Conservation (phyloP, 1,139 yeast genomes). For the Scheffersomyces quercinus region DNA sequence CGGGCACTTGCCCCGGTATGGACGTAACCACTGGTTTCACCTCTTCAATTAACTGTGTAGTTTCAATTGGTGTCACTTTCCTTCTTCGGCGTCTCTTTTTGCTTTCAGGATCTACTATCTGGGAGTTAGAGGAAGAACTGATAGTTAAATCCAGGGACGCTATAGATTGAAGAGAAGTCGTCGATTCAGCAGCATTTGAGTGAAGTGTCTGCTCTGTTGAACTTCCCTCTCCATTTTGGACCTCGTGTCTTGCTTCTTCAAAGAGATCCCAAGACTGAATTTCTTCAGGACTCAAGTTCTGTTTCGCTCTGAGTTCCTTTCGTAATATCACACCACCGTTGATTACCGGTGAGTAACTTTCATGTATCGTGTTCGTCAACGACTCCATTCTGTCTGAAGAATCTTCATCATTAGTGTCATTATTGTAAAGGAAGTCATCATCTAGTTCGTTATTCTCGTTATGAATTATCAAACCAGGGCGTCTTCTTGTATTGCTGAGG, state of each 20-base stretch:
- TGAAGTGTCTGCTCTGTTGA: no score
- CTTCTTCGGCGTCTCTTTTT: slow-evolving; percentile 24
- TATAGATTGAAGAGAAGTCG: no score
- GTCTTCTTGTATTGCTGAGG: slow-evolving; percentile 4
- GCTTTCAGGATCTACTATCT: neutral
- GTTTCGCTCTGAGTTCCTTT: slow-evolving; percentile 33
- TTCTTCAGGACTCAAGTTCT: slow-evolving; percentile 38
- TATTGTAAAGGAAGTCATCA: slow-evolving; percentile 31
- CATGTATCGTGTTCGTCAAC: neutral
- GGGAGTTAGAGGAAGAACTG: neutral
- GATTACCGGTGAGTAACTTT: slow-evolving; percentile 19
- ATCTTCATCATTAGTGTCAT: slow-evolving; percentile 10
- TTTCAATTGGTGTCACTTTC: slow-evolving; percentile 17
- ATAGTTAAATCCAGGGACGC: neutral
- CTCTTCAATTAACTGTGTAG: no score
- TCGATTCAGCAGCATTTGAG: no score
- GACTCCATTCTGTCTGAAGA: slow-evolving; percentile 2
- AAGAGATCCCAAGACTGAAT: slow-evolving; percentile 41
- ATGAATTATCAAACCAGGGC: slow-evolving; percentile 22
- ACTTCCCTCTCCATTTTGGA: neutral
- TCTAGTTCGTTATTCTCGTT: slow-evolving; percentile 39
- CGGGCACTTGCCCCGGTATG: slow-evolving; percentile 3
- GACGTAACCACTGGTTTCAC: slow-evolving; percentile 4
- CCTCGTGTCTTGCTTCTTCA: slow-evolving; percentile 27
- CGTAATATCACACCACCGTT: slow-evolving; percentile 46